These are phyloP conservation scores for Parmelia sp. DNA, from an alignment of 495 filamentous ascomycete species.

Conservation along the genomic window DNA sequence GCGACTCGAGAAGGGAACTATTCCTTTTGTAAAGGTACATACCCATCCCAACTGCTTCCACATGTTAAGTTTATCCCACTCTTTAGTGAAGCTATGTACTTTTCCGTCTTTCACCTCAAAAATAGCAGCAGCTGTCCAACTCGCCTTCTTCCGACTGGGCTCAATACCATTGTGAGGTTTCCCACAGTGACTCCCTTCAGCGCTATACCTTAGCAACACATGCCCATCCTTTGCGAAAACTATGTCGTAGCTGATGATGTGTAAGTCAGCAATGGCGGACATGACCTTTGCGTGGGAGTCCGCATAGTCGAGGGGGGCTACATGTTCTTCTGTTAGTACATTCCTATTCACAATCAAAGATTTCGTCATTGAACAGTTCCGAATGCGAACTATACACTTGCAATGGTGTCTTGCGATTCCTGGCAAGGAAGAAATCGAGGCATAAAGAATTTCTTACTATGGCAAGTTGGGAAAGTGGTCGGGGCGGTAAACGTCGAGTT, in stretches of 20 bases:
- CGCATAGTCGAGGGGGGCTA: conserved; percentile 32
- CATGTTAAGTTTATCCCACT: conserved; percentile 35
- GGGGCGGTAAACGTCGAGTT: conserved; percentile 27
- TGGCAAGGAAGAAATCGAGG: background rate
- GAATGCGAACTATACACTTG: too few relatives aligned
- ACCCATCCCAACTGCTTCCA: conserved; percentile 33
- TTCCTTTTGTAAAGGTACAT: background rate
- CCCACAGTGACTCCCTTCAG: conserved; percentile 32
- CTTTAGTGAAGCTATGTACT: conserved; percentile 32
- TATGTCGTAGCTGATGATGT: conserved; percentile 31
- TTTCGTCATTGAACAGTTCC: background rate
- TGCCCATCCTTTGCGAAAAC: conserved; percentile 31
- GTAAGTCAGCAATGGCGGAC: conserved; percentile 30
- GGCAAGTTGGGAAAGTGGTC: conserved; percentile 31
- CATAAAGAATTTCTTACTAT: conserved; percentile 11
- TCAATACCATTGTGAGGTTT: conserved; percentile 32
- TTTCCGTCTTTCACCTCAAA: conserved; percentile 35
- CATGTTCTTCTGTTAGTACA: background rate
- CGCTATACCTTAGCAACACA: conserved; percentile 32
- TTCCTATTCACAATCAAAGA: background rate
- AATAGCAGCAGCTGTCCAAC: conserved; percentile 33
- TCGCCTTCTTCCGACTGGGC: conserved; percentile 30
- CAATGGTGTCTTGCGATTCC: background rate
- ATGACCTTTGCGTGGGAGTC: conserved; percentile 34
- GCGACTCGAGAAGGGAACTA: background rate